phyloP scores from a whole-genome alignment of 2,329 filamentous ascomycete genomes.

The Pyrenochaeta sp. region DNA sequence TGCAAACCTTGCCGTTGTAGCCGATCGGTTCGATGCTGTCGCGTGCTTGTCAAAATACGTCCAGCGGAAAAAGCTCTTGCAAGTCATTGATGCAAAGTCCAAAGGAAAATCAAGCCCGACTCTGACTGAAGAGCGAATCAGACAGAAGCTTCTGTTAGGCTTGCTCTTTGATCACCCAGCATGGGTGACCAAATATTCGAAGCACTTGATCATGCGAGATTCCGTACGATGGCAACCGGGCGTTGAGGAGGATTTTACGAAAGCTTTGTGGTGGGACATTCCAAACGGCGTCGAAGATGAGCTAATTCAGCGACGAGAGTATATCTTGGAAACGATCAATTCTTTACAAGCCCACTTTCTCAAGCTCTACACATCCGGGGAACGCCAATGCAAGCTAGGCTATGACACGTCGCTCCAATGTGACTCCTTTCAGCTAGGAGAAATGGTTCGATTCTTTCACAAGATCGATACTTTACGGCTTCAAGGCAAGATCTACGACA shows the following conservation, averaged over 20 bases:
- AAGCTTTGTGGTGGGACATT: slow-evolving; percentile 74
- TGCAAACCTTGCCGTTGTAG: slow-evolving; percentile 72
- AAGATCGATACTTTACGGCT: slow-evolving; percentile 68
- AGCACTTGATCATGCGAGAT: slow-evolving; percentile 71
- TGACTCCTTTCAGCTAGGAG: slow-evolving; percentile 79
- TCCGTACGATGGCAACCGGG: slow-evolving; percentile 64
- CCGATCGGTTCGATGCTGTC: slow-evolving; percentile 75
- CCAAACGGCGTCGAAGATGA: slow-evolving; percentile 75
- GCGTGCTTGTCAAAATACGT: slow-evolving; percentile 63
- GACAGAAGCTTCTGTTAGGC: slow-evolving; percentile 73
- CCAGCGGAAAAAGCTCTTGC: slow-evolving; percentile 53
- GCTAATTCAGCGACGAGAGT: slow-evolving; percentile 69
- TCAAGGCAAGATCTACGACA: slow-evolving; percentile 52
- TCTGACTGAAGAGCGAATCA: slow-evolving; percentile 68
- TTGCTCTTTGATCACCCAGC: slow-evolving; percentile 69
- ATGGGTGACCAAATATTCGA: slow-evolving; percentile 68
- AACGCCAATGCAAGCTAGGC: slow-evolving; percentile 73
- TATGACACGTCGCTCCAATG: slow-evolving; percentile 77
- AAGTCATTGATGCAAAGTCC: slow-evolving; percentile 53
- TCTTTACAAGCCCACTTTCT: slow-evolving; percentile 75
- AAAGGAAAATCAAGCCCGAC: slow-evolving; percentile 48
- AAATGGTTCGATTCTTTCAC: slow-evolving; percentile 75
- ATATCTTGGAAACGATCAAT: slow-evolving; percentile 72
- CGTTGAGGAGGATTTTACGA: slow-evolving; percentile 47
- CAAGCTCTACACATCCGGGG: slow-evolving; percentile 70